Evolutionary conservation across 345 rosid genomes (phyloP), one percentile per base, ranked within the genome.

Genomic region (Arabis alpina): DNA sequence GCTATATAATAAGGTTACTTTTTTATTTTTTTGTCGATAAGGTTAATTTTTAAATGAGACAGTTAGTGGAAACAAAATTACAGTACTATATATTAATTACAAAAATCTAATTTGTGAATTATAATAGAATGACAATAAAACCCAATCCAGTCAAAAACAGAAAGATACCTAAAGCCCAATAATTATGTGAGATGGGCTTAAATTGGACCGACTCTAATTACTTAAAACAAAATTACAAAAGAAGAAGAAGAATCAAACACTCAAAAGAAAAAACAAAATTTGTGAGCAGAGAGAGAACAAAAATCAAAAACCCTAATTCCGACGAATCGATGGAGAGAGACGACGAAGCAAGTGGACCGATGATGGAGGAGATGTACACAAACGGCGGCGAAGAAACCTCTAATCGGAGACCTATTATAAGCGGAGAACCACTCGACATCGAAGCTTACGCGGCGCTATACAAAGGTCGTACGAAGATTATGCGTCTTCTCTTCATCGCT

Each of bases 381-480:
- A 88, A 91, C 76, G 93, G 91, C 23, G 77, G 63, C n/a, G 95
- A 75, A 12, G 85, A 76, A 11, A 54, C 84, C 12, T 54, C 74
- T 40, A 86, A 79, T 27, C 81, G 53, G 59, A 83, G 86, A 59
- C 90, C 93, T 6, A 76, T 89, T 49, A 87, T 87, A n/a, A 81
- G 91, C 61, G 88, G 97, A 16, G 99, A 94, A 74, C 93, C 80
- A 54, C 87, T 95, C 43, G 99, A 95, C 68, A 72, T 95, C 84
- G 99, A 95, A 67, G 92, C 96, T 14, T 92, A 95, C 68, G 96
- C 98, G 10, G 85, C 91, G 54, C 86, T 89, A 2, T 92, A 95
- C 89, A 70, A 80, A 16, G 97, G 92, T 42, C 83, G 98, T 12
- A 92, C 99, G 40, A 95, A 95, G 84, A 85, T 95, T 76, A 76